Evolutionary conservation across 1,284 basidiomycete species (phyloP), one percentile per base, ranked within the genome.

Genomic region (Rhodotorula sp.): DNA sequence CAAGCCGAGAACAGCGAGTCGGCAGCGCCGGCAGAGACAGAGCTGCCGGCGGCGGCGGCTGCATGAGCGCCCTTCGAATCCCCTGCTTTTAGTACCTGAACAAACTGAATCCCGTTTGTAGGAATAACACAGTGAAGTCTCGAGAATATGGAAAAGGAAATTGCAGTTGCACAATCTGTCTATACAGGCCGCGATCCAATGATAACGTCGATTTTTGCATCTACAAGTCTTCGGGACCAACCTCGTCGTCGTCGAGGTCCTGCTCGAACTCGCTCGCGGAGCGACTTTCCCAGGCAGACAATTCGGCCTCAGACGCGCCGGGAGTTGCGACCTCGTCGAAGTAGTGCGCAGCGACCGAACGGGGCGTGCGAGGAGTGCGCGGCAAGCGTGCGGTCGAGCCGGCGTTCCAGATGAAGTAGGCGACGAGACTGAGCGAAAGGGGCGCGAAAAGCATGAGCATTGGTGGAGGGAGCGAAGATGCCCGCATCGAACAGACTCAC

Each of bases 301-400:
- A 52, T 38, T 75, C 74, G 43, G 64, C 67, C 28, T 72, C 71
- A 26, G 64, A 69, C 15, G 64, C 72, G 4, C 67, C 69, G 12
- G 67, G 69, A 8, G 64, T 64, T 5, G 69, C 31, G 5, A 67
- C 58, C 62, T 83, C 93, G 80, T 94, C 92, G 81, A 99, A 98
- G 85, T 95, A 99, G 81, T 97, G 93, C 75, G 89, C 86, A 45
- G 92, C 91, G 56, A 95, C 85, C 76, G 89, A 90, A 71, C 93
- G 86, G 68, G 95, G 95, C 45, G 95, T 93, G 90, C 81, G 66
- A 19, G 67, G 80, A 77, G 80, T 79, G 38, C 79, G 76, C 59
- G 77, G 79, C 57, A 76, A 72, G 69, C 74, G 79, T 43, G 79
- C 77, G 52, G 70, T 76, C 34, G 76, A 72, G 18, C 82, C 82